Conservation (phyloP, 177 flowering plant species). For the Vitis hybrid region DNA sequence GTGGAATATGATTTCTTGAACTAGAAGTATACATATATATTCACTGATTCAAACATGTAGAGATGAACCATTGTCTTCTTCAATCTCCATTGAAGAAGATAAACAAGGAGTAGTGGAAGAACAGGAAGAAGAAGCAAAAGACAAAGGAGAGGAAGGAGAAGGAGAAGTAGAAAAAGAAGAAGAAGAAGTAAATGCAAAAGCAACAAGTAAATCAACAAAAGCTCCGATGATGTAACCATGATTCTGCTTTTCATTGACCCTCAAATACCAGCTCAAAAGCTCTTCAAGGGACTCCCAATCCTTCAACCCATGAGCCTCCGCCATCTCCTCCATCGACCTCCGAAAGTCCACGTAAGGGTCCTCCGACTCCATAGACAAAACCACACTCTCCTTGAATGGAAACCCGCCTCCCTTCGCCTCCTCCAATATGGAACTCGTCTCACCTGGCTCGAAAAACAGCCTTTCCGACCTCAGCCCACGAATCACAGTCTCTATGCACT, state of each 20-base stretch:
- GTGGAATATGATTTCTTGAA: neutral
- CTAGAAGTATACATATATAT: conserved; percentile 14
- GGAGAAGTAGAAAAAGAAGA: conserved; percentile 7
- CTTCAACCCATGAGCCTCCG: conserved; percentile 67
- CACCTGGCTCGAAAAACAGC: conserved; percentile 71
- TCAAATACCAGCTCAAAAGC: conserved; percentile 68
- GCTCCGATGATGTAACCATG: conserved; percentile 79
- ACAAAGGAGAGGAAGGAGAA: conserved; percentile 8
- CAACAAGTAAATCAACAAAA: conserved; percentile 73
- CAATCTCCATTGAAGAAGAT: conserved; percentile 21
- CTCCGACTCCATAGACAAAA: conserved; percentile 59
- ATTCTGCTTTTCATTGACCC: conserved; percentile 55
- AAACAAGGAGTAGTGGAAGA: neutral
- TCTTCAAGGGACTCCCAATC: conserved; percentile 72
- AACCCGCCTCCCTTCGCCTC: conserved; percentile 19
- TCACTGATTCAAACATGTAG: conserved; percentile 8
- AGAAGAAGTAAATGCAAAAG: conserved; percentile 25
- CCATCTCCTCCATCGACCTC: conserved; percentile 91
- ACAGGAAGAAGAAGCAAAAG: conserved; percentile 1
- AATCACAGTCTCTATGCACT: conserved; percentile 46
- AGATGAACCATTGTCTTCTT: conserved; percentile 3
- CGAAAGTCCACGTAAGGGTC: conserved; percentile 76
- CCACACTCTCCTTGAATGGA: conserved; percentile 44
- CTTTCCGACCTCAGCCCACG: conserved; percentile 59
- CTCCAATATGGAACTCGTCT: conserved; percentile 55